Evolutionary conservation across 192 early-diverging fungal genomes (phyloP), one percentile per base, ranked within the genome.

Genomic region (Coemansia sp.): DNA sequence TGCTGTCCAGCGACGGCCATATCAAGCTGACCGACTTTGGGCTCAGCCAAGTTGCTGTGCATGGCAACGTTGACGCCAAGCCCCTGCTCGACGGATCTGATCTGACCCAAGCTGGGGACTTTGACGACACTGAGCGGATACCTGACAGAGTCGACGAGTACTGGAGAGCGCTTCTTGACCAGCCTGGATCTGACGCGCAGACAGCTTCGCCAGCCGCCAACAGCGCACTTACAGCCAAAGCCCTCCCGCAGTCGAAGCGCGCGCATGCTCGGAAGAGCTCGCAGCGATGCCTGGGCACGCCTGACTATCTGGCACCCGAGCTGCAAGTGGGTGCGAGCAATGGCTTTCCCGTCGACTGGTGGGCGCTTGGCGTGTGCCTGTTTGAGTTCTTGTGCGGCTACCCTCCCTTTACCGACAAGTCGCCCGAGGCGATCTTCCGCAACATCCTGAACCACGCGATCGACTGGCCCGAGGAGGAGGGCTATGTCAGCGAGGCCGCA

Each of bases 1-100:
- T 98, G 19, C 84, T 98, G 57, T 90, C 89, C 65, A 86, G 87
- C 32, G 90, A 94, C 47, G 95, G 95, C 0, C 95, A 97, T 70
- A 89, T 96, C 77, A 97, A 97, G 71, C 72, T 97, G 57, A 95
- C 93, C 11, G 96, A 98, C 69, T 98, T 98, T 93, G 96, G 96
- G 6, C 85, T 98, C 6, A 95, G 94, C 46, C 87, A 92, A 27
- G 92, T 95, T 39, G 77, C 88, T 7, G 86, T 94, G 17, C 82
- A 75, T 47, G 71, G 73, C 20, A 59, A 64, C 24, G 47, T 60
- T 1, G 73, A 64, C 5, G 62, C 40, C 61, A 74, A 69, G 59
- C 67, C 54, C 8, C 24, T 64, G 5, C 59, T 57, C 32, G 77
- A 80, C n/a, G 77, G 72, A 7, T 59, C 58, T 7, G 68, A 80